Evolutionary conservation across 257 asterid genomes (phyloP).

Genomic region (Coffea canephora): DNA sequence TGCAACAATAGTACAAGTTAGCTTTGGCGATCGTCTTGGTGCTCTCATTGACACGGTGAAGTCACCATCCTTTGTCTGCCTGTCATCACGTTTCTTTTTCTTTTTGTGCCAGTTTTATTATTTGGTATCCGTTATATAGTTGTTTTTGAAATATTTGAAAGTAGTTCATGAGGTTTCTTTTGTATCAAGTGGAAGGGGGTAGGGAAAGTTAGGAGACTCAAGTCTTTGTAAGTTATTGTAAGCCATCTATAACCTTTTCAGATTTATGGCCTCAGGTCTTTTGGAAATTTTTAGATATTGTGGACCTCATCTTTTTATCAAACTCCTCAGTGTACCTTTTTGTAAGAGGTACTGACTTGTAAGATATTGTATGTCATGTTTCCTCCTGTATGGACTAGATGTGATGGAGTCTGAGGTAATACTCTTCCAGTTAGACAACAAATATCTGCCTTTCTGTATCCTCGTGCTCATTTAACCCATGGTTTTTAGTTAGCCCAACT

Average conservation of each 20-base stretch:
- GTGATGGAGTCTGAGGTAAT: not conserved
- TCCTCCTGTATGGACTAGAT: not conserved
- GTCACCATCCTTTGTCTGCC: conserved; percentile 10
- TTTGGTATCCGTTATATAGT: not conserved
- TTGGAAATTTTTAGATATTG: too few relatives aligned
- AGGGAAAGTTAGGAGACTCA: not conserved
- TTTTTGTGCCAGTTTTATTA: not conserved
- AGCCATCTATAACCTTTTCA: not conserved
- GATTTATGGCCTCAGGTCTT: not conserved
- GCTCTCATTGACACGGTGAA: conserved; percentile 90
- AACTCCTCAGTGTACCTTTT: not conserved
- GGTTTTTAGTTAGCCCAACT: not conserved
- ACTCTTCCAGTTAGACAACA: not conserved
- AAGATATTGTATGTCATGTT: not conserved
- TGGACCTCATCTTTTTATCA: not conserved
- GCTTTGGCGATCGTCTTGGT: conserved; percentile 98
- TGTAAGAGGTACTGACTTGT: not conserved
- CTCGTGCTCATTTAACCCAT: not conserved
- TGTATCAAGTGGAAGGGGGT: not conserved
- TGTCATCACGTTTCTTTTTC: not conserved
- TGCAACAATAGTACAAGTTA: conserved; percentile 82
- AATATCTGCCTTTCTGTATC: not conserved
- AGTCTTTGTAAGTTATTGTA: not conserved
- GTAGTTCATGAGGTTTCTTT: not conserved
- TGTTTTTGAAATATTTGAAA: not conserved